These are phyloP conservation scores for Phytophthora cajani DNA, from an alignment of 352 stramenopile species.

Conservation along the genomic window DNA sequence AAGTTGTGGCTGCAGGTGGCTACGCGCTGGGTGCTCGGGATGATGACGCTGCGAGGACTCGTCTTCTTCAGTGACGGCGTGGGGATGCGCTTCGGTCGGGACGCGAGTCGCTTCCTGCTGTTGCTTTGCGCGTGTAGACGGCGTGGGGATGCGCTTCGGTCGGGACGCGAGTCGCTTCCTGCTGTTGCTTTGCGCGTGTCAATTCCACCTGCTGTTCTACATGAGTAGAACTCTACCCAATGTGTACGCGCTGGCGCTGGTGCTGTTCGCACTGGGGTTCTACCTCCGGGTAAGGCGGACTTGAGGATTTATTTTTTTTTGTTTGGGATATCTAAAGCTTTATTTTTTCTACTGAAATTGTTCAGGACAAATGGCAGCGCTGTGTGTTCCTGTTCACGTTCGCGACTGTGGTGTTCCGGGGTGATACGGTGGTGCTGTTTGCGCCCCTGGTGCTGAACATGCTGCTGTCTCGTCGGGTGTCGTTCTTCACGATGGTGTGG, in stretches of 20 bases:
- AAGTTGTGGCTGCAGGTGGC: slow-evolving; percentile 70
- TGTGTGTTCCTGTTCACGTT: slow-evolving; percentile 89
- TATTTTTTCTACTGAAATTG: neutral
- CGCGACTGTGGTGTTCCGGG: slow-evolving; percentile 96
- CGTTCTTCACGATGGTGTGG: slow-evolving; percentile 78
- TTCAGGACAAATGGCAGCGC: slow-evolving; percentile 45
- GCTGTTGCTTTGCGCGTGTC: slow-evolving; percentile 87
- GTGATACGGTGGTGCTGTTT: slow-evolving; percentile 97
- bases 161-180: slow-evolving; percentile 75
- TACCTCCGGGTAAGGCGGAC: slow-evolving; percentile 53
- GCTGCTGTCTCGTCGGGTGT: slow-evolving; percentile 73
- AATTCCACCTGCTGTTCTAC: slow-evolving; percentile 99
- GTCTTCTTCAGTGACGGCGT: slow-evolving; percentile 71
- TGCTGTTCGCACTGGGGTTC: slow-evolving; percentile 68
- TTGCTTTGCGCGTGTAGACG: slow-evolving; percentile 87
- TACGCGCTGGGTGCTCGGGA: slow-evolving; percentile 66
- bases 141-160: slow-evolving; percentile 63
- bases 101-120: slow-evolving; percentile 80
- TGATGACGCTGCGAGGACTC: slow-evolving; percentile 65
- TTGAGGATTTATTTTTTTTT: neutral
- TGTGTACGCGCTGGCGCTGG: slow-evolving; percentile 93
- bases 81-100: slow-evolving; percentile 57
- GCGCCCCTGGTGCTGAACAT: slow-evolving; percentile 93
- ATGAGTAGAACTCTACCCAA: slow-evolving; percentile 97
- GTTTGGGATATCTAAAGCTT: slow-evolving; percentile 1